These are phyloP conservation scores for Fusarium miscanthi DNA, from an alignment of 2,329 filamentous ascomycete species.

Conservation along the genomic window DNA sequence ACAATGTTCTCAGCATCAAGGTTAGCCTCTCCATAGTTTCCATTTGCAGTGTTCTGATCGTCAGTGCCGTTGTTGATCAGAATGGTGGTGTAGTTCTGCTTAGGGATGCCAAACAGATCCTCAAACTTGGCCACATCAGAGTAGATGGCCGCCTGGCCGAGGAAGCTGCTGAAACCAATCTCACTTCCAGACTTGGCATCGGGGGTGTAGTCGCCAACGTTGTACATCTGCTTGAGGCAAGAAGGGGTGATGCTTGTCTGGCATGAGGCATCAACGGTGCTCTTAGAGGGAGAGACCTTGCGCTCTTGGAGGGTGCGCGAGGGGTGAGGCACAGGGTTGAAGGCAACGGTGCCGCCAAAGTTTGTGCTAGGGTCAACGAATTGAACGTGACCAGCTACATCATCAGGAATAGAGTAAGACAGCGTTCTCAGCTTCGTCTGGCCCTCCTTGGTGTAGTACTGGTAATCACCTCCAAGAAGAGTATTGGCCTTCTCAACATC, in stretches of 20 bases:
- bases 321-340: conserved; percentile 20
- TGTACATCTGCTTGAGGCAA: conserved; percentile 34
- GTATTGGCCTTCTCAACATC: conserved; percentile 20
- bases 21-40: conserved; percentile 8
- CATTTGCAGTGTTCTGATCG: conserved; percentile 18
- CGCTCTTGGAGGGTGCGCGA: conserved; percentile 1
- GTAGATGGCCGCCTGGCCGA: conserved; percentile 26
- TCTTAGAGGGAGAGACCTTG: conserved; percentile 12
- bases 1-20: conserved; percentile 31
- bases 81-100: conserved; percentile 25
- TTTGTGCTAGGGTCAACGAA: conserved; percentile 33
- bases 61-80: conserved; percentile 26
- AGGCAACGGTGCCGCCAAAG: conserved; percentile 23
- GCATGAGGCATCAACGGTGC: conserved; percentile 26
- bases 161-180: conserved; percentile 29
- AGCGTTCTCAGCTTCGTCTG: conserved; percentile 26
- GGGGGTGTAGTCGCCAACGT: conserved; percentile 22
- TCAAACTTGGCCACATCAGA: conserved; percentile 22
- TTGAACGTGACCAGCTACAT: conserved; percentile 8
- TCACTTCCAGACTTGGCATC: conserved; percentile 23
- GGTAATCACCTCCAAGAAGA: conserved; percentile 14
- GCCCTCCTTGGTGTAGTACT: conserved; percentile 24
- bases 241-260: conserved; percentile 30
- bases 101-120: conserved; percentile 24
- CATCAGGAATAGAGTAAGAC: conserved; percentile 28